Percentiles rank a stretch among this genome's conserved stretches.
These are phyloP conservation scores for Syzygium aromaticum DNA, from an alignment of 345 rosid species.

Conservation along the genomic window DNA sequence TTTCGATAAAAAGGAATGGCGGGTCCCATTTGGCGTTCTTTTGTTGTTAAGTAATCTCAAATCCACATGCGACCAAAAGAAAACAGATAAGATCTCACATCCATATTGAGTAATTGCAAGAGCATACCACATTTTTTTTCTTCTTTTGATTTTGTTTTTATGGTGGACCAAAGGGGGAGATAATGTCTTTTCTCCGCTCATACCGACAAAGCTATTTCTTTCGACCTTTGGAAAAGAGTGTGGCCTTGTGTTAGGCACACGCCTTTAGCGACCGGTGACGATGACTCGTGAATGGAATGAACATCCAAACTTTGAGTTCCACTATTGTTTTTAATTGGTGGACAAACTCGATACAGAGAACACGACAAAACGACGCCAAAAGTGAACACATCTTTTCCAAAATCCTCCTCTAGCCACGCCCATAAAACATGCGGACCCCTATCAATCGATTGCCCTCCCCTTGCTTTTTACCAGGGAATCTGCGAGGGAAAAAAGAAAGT, in stretches of 20 bases:
- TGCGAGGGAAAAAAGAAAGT: neutral
- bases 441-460: neutral
- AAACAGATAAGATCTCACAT: neutral
- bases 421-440: neutral
- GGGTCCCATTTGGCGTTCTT: neutral
- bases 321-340: neutral
- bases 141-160: neutral
- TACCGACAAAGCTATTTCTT: neutral
- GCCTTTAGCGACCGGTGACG: neutral
- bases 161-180: neutral
- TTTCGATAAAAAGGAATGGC: neutral
- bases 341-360: neutral
- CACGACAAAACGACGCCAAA: neutral
- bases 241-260: neutral
- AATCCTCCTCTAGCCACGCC: neutral
- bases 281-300: neutral
- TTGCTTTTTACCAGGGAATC: neutral
- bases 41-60: neutral
- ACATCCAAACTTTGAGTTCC: neutral
- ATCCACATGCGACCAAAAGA: neutral
- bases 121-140: neutral
- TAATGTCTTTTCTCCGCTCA: neutral
- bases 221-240: neutral
- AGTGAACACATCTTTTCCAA: neutral
- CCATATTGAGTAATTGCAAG: too few relatives aligned